Evolutionary conservation across 257 asterid genomes (phyloP).

Genomic region (Lithospermum erythrorhizon): DNA sequence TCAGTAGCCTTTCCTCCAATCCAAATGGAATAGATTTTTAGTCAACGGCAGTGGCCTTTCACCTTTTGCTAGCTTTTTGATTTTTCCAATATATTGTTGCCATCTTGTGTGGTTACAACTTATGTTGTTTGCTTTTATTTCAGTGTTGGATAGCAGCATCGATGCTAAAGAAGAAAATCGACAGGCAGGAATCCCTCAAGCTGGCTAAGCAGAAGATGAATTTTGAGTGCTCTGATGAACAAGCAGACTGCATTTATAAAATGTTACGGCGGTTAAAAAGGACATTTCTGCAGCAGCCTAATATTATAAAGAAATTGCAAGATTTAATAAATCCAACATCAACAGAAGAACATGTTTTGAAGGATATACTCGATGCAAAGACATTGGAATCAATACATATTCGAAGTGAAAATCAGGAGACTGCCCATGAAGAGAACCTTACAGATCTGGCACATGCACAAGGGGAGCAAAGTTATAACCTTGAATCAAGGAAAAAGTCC

Average conservation of each 20-base stretch:
- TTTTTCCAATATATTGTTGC: too few relatives aligned
- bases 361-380: slow-evolving; percentile 12
- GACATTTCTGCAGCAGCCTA: slow-evolving; percentile 21
- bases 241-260: slow-evolving; percentile 17
- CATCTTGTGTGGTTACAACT: neutral
- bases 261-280: slow-evolving; percentile 10
- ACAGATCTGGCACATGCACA: neutral
- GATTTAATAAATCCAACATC: neutral
- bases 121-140: slow-evolving; percentile 4
- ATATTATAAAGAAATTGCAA: neutral
- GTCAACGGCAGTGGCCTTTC: too few relatives aligned
- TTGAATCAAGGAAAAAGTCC: neutral
- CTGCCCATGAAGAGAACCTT: neutral
- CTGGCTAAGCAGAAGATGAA: slow-evolving; percentile 21
- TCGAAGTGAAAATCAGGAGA: neutral
- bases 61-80: too few relatives aligned
- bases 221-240: slow-evolving; percentile 31
- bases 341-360: neutral
- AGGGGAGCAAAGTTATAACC: neutral
- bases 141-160: slow-evolving; percentile 45
- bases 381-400: neutral
- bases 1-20: too few relatives aligned
- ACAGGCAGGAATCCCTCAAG: slow-evolving; percentile 17
- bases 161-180: slow-evolving; percentile 22
- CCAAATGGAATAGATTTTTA: too few relatives aligned